These are phyloP conservation scores for Cajanus cajan DNA, from an alignment of 306 rosid genomes.

Conservation along the genomic window DNA sequence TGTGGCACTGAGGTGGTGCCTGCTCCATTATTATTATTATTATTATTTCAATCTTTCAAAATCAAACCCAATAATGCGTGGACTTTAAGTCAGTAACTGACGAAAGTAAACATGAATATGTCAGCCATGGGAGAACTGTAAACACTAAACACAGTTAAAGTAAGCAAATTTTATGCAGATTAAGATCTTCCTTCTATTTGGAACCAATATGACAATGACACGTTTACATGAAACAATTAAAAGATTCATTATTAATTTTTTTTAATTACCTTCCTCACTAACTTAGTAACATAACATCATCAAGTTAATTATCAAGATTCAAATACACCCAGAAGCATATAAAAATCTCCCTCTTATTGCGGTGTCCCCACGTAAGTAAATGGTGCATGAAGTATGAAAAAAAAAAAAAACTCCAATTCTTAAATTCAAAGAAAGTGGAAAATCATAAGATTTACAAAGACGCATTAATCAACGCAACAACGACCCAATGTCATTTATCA, in stretches of 20 bases:
- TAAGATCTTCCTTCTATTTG: background rate
- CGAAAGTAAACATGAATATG: constrained; percentile 24
- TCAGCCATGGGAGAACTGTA: constrained; percentile 17
- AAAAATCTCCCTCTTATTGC: background rate
- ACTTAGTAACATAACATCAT: too few relatives aligned
- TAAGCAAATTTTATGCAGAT: background rate
- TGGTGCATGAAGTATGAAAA: constrained; percentile 11
- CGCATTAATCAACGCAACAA: constrained; percentile 16
- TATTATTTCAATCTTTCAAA: constrained; percentile 17
- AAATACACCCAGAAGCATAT: background rate
- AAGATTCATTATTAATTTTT: too few relatives aligned
- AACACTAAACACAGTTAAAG: background rate
- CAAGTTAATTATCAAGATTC: background rate
- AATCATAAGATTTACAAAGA: background rate
- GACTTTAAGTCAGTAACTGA: constrained; percentile 19
- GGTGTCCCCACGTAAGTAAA: constrained; percentile 6
- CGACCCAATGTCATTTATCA: constrained; percentile 13
- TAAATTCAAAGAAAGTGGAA: constrained; percentile 23
- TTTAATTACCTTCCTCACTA: too few relatives aligned
- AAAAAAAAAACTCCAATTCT: background rate
- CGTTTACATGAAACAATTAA: too few relatives aligned
- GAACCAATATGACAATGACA: background rate
- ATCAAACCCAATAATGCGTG: constrained; percentile 27
- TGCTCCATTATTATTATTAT: constrained; percentile 33
- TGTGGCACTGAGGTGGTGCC: constrained; percentile 35